Evolutionary conservation across 139 green algal genomes (phyloP), one percentile per base, ranked within the genome.

Genomic region (Edaphochlamys debaryana): DNA sequence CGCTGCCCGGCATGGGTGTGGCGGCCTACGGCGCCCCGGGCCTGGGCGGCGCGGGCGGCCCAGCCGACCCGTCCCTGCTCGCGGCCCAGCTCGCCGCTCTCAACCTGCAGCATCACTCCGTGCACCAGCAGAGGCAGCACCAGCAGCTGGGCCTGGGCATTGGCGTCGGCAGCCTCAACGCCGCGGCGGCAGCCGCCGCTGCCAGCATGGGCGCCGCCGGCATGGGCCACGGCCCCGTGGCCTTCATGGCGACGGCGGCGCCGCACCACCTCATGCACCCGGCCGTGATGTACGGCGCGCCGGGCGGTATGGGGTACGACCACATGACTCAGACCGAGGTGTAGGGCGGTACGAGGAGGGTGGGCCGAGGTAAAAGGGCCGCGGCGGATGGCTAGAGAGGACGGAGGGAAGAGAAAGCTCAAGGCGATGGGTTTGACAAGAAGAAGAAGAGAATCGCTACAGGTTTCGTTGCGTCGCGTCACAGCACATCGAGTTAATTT

Each of bases 41-140:
- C 32, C 62, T 73, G 63, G 22, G 13, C 30, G 41, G 29, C 23
- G 37, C 6, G 62, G 19, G 20, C 20, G 17, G 27, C 48, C 7
- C 66, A 29, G 34, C 66, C 5, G 66, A 84, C 6, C 41, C 62
- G 3, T 58, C 64, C 0, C 48, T 84, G 34, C 69, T 85, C 22
- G 79, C 79, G 17, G 79, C 79, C 3, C 79, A 85, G 54, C 54
- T 85, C 9, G 79, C 79, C 5, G 52, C 68, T 11, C 68, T 79
- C 29, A 71, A 64, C 79, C 15, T 78, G 36, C 79, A 85, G 23
- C 76, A 66, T 7, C 56, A 80, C 13, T 23, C 32, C 6, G 38
- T 56, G 41, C 4, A 34, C 15, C 63, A 66, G 15, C 32, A 52
- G 41, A 42, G 20, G 4, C 48, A 75, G 4, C 36, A 25, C 19